Conservation (phyloP, 1,284 basidiomycete species). For the Wallemia ichthyophaga region DNA sequence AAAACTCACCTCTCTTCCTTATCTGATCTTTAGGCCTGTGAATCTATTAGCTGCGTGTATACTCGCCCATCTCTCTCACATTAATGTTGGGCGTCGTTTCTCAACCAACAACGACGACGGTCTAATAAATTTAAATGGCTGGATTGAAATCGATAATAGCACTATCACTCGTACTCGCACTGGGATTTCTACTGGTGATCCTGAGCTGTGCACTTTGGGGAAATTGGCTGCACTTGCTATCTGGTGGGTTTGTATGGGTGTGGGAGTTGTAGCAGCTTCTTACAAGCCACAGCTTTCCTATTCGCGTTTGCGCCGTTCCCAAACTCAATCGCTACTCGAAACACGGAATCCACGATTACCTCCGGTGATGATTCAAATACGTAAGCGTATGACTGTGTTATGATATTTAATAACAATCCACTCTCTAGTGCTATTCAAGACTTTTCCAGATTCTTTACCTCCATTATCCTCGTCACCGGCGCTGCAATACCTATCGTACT, state of each 20-base stretch:
- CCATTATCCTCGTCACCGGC: slow-evolving; percentile 53
- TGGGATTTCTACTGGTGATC: slow-evolving; percentile 91
- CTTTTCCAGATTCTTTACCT: slow-evolving; percentile 81
- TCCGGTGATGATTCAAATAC: neutral
- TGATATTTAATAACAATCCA: no score
- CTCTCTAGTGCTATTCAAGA: slow-evolving; percentile 40
- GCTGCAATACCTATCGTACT: slow-evolving; percentile 77
- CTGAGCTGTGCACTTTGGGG: slow-evolving; percentile 83
- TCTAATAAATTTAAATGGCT: neutral
- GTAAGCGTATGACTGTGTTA: neutral
- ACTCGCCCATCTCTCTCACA: no score
- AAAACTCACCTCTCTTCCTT: neutral
- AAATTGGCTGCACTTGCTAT: slow-evolving; percentile 90
- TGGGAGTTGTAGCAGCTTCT: neutral
- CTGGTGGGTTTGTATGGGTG: slow-evolving; percentile 34
- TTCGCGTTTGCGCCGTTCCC: slow-evolving; percentile 88
- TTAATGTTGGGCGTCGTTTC: no score
- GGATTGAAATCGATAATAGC: slow-evolving; percentile 28
- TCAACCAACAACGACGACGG: neutral
- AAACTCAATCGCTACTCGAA: slow-evolving; percentile 37
- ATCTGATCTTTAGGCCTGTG: neutral
- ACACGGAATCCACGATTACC: slow-evolving; percentile 8
- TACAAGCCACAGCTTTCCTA: slow-evolving; percentile 34
- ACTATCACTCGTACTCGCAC: slow-evolving; percentile 78
- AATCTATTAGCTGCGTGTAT: neutral